phyloP scores from a whole-genome alignment of 345 rosid genomes.

The Ceriops zippeliana region DNA sequence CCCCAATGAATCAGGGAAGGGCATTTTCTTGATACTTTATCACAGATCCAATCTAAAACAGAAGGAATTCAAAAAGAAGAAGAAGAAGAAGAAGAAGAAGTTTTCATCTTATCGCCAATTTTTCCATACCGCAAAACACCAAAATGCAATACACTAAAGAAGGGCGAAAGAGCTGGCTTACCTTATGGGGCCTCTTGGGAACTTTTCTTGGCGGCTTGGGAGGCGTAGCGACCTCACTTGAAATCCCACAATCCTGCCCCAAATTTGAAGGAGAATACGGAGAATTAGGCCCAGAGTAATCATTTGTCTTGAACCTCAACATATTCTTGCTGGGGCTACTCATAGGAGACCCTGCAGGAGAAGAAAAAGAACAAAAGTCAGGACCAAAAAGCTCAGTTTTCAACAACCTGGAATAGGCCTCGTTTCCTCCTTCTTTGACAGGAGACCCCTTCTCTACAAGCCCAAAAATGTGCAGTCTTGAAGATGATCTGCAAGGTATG shows the following conservation, averaged over 20 bases:
- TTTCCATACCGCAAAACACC: too few relatives aligned
- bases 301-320: conserved; percentile 74
- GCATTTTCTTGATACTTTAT: not conserved
- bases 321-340: conserved; percentile 67
- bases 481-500: conserved; percentile 95
- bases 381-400: conserved; percentile 89
- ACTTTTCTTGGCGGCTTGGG: conserved; percentile 88
- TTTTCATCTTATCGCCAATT: not conserved
- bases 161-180: not conserved
- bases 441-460: conserved; percentile 72
- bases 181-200: conserved; percentile 97
- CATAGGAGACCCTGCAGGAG: conserved; percentile 78
- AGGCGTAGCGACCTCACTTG: conserved; percentile 67
- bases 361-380: conserved; percentile 63
- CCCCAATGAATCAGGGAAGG: too few relatives aligned
- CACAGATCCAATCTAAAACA: not conserved
- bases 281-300: conserved; percentile 62
- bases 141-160: not conserved
- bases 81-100: conserved; percentile 27
- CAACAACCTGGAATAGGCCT: conserved; percentile 66
- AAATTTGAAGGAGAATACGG: conserved; percentile 81
- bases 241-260: conserved; percentile 57
- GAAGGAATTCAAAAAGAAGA: conserved; percentile 37
- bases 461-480: conserved; percentile 85
- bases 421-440: conserved; percentile 89